Base-by-base conservation (phyloP, 2,329 filamentous ascomycete genomes). In the Malbranchea cinnamomea region DNA sequence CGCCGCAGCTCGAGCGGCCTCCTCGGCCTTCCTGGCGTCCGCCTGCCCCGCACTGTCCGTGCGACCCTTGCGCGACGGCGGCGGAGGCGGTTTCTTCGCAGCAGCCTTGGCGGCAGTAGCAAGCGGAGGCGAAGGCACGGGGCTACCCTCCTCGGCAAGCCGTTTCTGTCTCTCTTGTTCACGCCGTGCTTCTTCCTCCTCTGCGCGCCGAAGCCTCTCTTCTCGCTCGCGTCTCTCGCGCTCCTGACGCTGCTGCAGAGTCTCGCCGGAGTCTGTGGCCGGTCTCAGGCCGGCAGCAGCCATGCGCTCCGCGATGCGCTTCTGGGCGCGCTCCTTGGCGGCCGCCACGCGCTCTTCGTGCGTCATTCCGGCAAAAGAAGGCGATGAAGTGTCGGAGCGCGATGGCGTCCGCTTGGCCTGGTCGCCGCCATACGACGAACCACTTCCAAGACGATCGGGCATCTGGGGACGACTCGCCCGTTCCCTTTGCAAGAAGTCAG, bases 281-380 rank as follows among this genome's bases (percentile, higher is more conserved):
- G 83, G 74, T 53, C 83, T 92, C 49, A 98, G 78, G 20, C 89
- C 89, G 37, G 95, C 70, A 26, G 87, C 87, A 36, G 89, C 89
- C 46, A 98, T 71, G 36, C 89, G 77, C 54, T 95, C 89, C 20
- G 89, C 87, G 78, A 98, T 95, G 36, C 87, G 81, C 50, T 87
- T 82, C 53, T 95, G 85, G 6, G 89, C 91, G 52, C 94, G 87
- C 53, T 94, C 85, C 52, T 91, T 92, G 49, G 95, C 94, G 47
- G 91, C 93, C 4, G 87, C 84, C 20, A 91, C 84, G 32, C 89
- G 74, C 47, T 98, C 87, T 54, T 95, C 85, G 1, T 85, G 78
- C 0, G 85, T 93, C 56, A 80, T 82, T 52, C 89, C 91, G 4
- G 82, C 71, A 2, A 81, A 69, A 49, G 92, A 91, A 1, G 78